phyloP scores from a whole-genome alignment of 805 yeast genomes.

The Candida palmyrensis region DNA sequence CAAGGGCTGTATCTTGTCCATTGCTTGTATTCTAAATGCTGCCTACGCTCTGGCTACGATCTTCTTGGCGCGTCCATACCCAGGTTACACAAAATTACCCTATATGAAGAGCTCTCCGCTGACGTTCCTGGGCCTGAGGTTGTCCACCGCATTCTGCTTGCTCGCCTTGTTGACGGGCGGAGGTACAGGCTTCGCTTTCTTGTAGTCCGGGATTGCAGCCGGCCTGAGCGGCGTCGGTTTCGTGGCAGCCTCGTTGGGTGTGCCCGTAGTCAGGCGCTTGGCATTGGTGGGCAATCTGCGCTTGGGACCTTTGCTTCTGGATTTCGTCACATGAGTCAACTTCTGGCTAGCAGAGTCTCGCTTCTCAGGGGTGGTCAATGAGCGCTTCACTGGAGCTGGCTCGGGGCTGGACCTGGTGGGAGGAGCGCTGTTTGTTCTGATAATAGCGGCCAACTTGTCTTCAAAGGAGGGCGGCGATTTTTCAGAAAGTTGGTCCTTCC shows the following conservation, averaged over 20 bases:
- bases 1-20: too few relatives aligned
- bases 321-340: conserved; percentile 42
- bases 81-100: too few relatives aligned
- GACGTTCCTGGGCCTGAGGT: conserved; percentile 20
- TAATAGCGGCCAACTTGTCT: conserved; percentile 19
- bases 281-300: conserved; percentile 38
- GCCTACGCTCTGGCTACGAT: too few relatives aligned
- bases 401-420: too few relatives aligned
- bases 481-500: too few relatives aligned
- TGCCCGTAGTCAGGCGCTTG: not conserved
- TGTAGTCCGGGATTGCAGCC: conserved; percentile 2
- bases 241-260: conserved; percentile 2
- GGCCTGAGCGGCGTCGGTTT: not conserved
- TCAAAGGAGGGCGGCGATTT: conserved; percentile 15
- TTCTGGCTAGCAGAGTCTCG: conserved; percentile 11
- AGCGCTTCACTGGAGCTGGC: not conserved
- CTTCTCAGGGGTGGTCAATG: conserved; percentile 7
- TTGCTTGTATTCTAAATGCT: too few relatives aligned
- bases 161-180: conserved; percentile 18
- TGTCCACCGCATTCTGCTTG: conserved; percentile 17
- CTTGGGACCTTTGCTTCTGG: conserved; percentile 48
- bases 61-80: too few relatives aligned
- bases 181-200: conserved; percentile 9
- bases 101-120: conserved; percentile 29
- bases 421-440: conserved; percentile 26